These are phyloP conservation scores for Parsonsia alboflavescens DNA, from an alignment of 257 asterid genomes.

Conservation along the genomic window DNA sequence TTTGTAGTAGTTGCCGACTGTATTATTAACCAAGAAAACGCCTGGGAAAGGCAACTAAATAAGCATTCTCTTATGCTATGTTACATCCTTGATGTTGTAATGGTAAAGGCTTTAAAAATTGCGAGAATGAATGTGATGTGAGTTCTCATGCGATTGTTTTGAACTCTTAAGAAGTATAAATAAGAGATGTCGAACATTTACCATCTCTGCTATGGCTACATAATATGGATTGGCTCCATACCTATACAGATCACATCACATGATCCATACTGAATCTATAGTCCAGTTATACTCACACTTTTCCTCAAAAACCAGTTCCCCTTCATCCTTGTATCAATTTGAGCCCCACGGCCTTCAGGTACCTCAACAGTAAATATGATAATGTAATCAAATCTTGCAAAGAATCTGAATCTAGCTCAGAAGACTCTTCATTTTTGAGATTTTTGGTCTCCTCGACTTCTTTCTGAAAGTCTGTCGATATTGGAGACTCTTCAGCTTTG, in stretches of 20 bases:
- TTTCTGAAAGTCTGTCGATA: background rate
- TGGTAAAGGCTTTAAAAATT: background rate
- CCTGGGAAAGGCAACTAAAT: background rate
- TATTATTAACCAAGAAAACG: background rate
- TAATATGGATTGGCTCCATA: background rate
- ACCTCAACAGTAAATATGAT: constrained; percentile 3
- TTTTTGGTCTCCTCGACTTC: background rate
- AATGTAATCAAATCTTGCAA: constrained; percentile 2
- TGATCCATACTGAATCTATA: background rate
- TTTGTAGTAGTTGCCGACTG: background rate
- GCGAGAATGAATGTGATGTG: background rate
- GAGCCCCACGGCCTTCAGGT: background rate
- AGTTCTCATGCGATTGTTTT: background rate
- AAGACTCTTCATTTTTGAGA: background rate
- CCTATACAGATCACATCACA: background rate
- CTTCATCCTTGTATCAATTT: constrained; percentile 10
- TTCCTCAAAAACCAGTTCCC: background rate
- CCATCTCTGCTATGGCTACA: background rate
- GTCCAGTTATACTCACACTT: background rate
- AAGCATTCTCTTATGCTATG: background rate
- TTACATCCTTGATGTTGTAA: background rate
- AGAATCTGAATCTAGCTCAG: background rate
- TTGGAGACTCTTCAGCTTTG: background rate
- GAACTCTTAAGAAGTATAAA: background rate
- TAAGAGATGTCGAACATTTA: background rate